These are phyloP conservation scores for Euphorbia lathyris DNA, from an alignment of 345 rosid species.

Conservation along the genomic window DNA sequence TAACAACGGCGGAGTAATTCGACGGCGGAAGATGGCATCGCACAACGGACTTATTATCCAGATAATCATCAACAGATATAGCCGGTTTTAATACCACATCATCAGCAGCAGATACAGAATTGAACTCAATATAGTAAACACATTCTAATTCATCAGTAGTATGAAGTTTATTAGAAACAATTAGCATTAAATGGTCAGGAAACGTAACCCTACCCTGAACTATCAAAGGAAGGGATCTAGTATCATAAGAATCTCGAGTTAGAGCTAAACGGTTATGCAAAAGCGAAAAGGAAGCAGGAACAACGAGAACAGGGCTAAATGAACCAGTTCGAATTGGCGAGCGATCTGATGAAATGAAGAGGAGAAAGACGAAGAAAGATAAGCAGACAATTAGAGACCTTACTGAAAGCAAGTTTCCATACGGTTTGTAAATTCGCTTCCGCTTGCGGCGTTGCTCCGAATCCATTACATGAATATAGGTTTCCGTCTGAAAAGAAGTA, in stretches of 20 bases:
- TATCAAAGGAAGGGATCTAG: conserved; percentile 26
- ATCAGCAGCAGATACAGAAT: conserved; percentile 10
- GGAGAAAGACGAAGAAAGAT: conserved; percentile 57
- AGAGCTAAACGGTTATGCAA: conserved; percentile 36
- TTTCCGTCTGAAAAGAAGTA: not conserved
- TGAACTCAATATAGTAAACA: conserved; percentile 38
- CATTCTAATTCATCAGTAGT: conserved; percentile 44
- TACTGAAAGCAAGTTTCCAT: conserved; percentile 40
- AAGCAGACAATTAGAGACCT: conserved; percentile 51
- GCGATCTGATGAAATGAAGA: conserved; percentile 62
- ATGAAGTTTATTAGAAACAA: conserved; percentile 39
- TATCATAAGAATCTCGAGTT: conserved; percentile 35
- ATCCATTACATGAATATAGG: conserved; percentile 39
- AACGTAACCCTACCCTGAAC: conserved; percentile 67
- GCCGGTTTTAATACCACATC: conserved; percentile 26
- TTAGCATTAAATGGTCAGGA: conserved; percentile 74
- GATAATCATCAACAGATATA: conserved; percentile 56
- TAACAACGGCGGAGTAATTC: conserved; percentile 58
- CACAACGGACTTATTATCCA: conserved; percentile 52
- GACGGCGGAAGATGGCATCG: conserved; percentile 66
- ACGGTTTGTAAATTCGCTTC: conserved; percentile 52
- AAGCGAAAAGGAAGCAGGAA: conserved; percentile 43
- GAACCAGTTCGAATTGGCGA: conserved; percentile 42
- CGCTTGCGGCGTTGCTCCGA: conserved; percentile 79
- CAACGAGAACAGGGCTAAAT: conserved; percentile 57